Evolutionary conservation across 352 stramenopile species (phyloP), one percentile per base, ranked within the genome.

Genomic region (Peronospora belbahrii): DNA sequence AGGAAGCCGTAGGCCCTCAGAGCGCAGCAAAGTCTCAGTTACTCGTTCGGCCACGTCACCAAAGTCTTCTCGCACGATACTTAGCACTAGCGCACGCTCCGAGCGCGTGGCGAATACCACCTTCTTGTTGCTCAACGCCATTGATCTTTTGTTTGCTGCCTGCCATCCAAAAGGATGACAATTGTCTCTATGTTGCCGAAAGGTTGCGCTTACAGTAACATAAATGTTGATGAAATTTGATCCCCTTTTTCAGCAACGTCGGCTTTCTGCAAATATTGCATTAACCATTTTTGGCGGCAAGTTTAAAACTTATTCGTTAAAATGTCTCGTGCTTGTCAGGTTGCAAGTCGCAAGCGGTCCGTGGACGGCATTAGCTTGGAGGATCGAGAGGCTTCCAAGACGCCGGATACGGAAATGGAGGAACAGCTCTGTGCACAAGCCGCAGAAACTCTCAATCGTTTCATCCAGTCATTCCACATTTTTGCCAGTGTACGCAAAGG

Each of bases 1-100:
- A 3, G 53, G 19, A 13, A 94, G 62, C 6, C 70, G 67, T 37
- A 88, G 64, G 1, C 75, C 82, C 23, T 91, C 82, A 13, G 64
- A 62, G 37, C 77, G 73, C 58, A 94, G 46, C 44, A 94, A 50
- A 42, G 67, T 59, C 35, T 66, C 46, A 17, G 70, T 67, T 40
- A 90, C 69, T n/a, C 59, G 59, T 43, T 81, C 76, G 0, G 82
- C 71, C 42, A 71, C 72, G 25, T 84, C 65, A 13, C 82, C 82
- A 42, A 94, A 88, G 54, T 94, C 80, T 45, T 90, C 80, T 25
- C 74, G 77, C 46, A 94, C 55, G 36, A 94, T 48, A 46, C 76
- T 89, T 2, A 78, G 54, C 48, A 85, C 74, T 33, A 90, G 63
- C 33, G 67, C 66, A 42, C 78, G 80, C 72, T 91, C 74, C 11